Percentiles rank a stretch among this genome's conserved stretches.
Evolutionary conservation across 2,329 filamentous ascomycete genomes (phyloP).

Genomic region (Calycina herbarum): DNA sequence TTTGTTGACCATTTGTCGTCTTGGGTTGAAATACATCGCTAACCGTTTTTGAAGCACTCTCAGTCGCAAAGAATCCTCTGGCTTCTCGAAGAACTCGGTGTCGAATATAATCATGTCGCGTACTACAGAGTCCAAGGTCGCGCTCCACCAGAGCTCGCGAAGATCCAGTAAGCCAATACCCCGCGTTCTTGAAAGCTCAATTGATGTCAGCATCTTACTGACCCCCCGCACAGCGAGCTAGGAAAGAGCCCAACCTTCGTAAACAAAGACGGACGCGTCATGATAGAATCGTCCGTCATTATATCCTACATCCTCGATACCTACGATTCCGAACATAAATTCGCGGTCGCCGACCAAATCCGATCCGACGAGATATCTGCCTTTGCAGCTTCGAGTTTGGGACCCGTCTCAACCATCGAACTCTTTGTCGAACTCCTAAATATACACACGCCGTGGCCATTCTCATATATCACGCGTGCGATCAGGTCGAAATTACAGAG

Average conservation of each 20-base stretch:
- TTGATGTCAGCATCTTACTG: conserved; percentile 39
- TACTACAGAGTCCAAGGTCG: conserved; percentile 60
- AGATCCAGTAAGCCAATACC: conserved; percentile 35
- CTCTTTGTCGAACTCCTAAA: conserved; percentile 31
- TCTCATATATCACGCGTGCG: conserved; percentile 24
- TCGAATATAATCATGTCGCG: conserved; percentile 71
- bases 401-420: conserved; percentile 27
- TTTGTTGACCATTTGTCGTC: conserved; percentile 10
- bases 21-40: background rate
- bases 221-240: conserved; percentile 64
- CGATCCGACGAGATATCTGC: conserved; percentile 35
- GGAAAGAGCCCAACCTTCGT: conserved; percentile 78
- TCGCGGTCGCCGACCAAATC: conserved; percentile 33
- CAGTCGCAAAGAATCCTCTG: conserved; percentile 68
- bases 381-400: conserved; percentile 34
- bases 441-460: conserved; percentile 31
- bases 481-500: conserved; percentile 24
- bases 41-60: conserved; percentile 48
- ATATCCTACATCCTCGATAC: conserved; percentile 37
- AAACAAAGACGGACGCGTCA: conserved; percentile 31
- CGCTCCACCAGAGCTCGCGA: conserved; percentile 68
- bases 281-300: conserved; percentile 38
- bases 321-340: conserved; percentile 35
- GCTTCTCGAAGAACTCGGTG: conserved; percentile 67
- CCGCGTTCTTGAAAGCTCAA: background rate